phyloP scores from a whole-genome alignment of 768 basidiomycete species.

The Peribolospora kevripleyi region DNA sequence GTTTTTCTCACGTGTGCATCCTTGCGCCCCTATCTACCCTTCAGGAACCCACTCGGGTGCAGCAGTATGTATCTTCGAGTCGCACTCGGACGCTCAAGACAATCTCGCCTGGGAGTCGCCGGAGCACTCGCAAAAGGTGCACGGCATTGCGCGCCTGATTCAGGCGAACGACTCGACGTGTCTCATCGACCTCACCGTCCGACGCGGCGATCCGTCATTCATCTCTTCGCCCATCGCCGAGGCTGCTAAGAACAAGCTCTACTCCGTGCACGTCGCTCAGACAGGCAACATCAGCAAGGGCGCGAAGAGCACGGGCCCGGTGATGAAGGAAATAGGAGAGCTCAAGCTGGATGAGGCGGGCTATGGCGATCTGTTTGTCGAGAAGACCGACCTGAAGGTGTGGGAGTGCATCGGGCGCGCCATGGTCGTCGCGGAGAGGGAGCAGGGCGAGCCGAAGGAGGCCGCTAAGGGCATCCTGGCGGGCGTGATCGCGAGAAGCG shows the following conservation, averaged over 20 bases:
- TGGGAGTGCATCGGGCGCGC: constrained; percentile 5
- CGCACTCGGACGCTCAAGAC: no score
- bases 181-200: background rate
- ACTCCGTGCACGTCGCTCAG: constrained; percentile 2
- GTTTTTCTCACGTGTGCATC: no score
- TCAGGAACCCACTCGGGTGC: no score
- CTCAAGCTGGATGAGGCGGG: constrained; percentile 3
- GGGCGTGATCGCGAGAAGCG: constrained; percentile 4
- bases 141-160: constrained; percentile 1
- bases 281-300: constrained; percentile 3
- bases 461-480: background rate
- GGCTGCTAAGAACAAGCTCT: background rate
- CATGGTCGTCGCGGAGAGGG: background rate
- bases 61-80: no score
- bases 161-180: background rate
- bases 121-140: background rate
- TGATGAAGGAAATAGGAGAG: background rate
- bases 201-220: background rate
- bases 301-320: background rate
- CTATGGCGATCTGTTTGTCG: constrained; percentile 5
- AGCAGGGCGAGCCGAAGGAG: background rate
- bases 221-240: background rate
- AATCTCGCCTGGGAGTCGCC: background rate
- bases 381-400: background rate
- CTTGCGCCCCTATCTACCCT: no score